A percentile compares a stretch with the other conserved stretches of the same genome.
phyloP scores from a whole-genome alignment of 2,329 filamentous ascomycete species.

The Calonectria hongkongensis region DNA sequence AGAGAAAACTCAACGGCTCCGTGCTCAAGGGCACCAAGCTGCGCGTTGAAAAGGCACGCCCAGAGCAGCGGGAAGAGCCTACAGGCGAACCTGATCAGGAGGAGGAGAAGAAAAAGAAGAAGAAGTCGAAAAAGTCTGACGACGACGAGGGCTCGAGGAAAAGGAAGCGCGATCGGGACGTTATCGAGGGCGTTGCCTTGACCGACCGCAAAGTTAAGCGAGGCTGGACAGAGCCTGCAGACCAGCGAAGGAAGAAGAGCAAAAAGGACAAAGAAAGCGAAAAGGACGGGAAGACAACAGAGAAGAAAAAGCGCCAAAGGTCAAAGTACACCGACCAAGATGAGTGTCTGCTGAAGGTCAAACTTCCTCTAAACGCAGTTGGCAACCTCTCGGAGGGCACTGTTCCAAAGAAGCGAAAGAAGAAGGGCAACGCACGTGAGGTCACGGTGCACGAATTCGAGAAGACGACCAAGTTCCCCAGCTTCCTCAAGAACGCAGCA shows the following conservation, averaged over 20 bases:
- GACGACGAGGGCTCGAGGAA: slow-evolving; percentile 65
- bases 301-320: slow-evolving; percentile 76
- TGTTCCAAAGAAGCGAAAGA: slow-evolving; percentile 74
- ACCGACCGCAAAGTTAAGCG: slow-evolving; percentile 87
- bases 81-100: slow-evolving; percentile 58
- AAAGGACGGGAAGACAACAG: slow-evolving; percentile 71
- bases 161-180: slow-evolving; percentile 70
- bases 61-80: slow-evolving; percentile 65
- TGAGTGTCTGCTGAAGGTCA: slow-evolving; percentile 90
- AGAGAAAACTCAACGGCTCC: slow-evolving; percentile 91
- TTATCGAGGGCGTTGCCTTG: slow-evolving; percentile 81
- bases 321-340: slow-evolving; percentile 88
- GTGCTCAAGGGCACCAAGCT: slow-evolving; percentile 91
- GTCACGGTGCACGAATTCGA: slow-evolving; percentile 91
- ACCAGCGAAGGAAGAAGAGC: slow-evolving; percentile 68
- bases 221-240: slow-evolving; percentile 86
- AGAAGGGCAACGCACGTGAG: slow-evolving; percentile 70
- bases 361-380: slow-evolving; percentile 73
- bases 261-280: slow-evolving; percentile 67
- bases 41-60: slow-evolving; percentile 86
- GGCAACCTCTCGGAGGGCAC: slow-evolving; percentile 65
- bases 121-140: slow-evolving; percentile 58
- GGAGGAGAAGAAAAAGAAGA: slow-evolving; percentile 58
- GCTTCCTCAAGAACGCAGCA: slow-evolving; percentile 79
- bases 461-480: slow-evolving; percentile 87